Evolutionary conservation across 164 flowering plant genomes (phyloP).

Genomic region (Cinnamomum chago): DNA sequence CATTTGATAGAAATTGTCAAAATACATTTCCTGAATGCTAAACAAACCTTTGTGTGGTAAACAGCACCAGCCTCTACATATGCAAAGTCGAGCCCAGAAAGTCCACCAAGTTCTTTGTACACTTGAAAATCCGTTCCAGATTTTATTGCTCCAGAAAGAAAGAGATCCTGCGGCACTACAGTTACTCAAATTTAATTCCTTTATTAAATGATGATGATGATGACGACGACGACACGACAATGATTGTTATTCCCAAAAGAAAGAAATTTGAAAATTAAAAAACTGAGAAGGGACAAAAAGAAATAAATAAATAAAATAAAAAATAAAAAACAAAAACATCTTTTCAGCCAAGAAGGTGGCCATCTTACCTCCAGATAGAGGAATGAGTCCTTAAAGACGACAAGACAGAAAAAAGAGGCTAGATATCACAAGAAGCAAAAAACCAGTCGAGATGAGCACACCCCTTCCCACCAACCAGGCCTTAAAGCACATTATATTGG

Average conservation of each 20-base stretch:
- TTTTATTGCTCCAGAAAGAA: conserved; percentile 61
- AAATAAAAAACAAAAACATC: too few relatives aligned
- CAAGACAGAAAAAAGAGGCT: too few relatives aligned
- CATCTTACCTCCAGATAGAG: too few relatives aligned
- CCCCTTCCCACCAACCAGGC: too few relatives aligned
- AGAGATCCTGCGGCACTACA: conserved; percentile 59
- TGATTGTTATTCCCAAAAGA: neutral
- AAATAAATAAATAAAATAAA: too few relatives aligned
- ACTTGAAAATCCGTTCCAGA: conserved; percentile 92
- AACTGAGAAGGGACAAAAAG: neutral
- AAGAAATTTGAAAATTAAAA: neutral
- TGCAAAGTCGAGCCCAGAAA: conserved; percentile 91
- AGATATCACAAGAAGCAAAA: too few relatives aligned
- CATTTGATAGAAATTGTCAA: neutral
- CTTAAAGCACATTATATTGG: too few relatives aligned
- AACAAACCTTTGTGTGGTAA: conserved; percentile 81
- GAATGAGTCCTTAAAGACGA: too few relatives aligned
- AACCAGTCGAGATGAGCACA: too few relatives aligned
- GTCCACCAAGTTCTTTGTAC: conserved; percentile 75
- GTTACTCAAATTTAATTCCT: neutral
- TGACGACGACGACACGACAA: too few relatives aligned
- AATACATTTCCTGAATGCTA: neutral
- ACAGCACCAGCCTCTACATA: conserved; percentile 63
- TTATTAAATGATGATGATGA: too few relatives aligned
- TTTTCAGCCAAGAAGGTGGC: too few relatives aligned